Evolutionary conservation across 1,139 yeast genomes (phyloP).

Genomic region (Sugiyamaella castrensis): DNA sequence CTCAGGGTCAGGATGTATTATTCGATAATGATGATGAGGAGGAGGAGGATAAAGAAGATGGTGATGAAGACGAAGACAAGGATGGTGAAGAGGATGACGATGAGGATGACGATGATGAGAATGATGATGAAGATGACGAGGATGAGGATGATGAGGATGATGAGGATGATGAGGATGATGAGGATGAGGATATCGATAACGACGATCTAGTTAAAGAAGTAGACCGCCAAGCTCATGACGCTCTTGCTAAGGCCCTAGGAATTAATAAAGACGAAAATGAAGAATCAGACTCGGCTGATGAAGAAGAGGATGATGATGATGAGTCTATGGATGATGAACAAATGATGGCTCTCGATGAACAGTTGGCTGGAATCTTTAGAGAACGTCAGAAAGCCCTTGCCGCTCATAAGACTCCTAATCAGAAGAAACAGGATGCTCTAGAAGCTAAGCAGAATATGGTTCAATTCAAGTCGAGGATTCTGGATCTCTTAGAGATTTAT

Average conservation of each 20-base stretch:
- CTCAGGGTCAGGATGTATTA: constrained; percentile 72
- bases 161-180: constrained; percentile 30
- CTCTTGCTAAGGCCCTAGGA: constrained; percentile 76
- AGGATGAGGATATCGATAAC: constrained; percentile 27
- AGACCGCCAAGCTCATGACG: constrained; percentile 66
- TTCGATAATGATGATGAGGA: constrained; percentile 59
- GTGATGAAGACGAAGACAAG: constrained; percentile 38
- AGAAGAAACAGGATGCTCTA: constrained; percentile 42
- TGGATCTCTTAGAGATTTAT: constrained; percentile 72
- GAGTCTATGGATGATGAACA: constrained; percentile 95
- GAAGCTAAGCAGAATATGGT: constrained; percentile 82
- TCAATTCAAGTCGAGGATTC: constrained; percentile 70
- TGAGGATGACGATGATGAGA: constrained; percentile 40
- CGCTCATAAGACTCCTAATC: constrained; percentile 25
- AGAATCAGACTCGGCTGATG: constrained; percentile 31
- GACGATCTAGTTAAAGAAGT: constrained; percentile 47
- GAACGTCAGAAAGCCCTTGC: constrained; percentile 44
- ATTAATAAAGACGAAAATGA: constrained; percentile 36
- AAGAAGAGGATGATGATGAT: constrained; percentile 52
- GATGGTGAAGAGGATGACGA: constrained; percentile 34
- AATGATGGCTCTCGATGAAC: constrained; percentile 93
- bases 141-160: constrained; percentile 27
- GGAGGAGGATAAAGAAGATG: constrained; percentile 40
- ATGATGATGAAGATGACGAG: constrained; percentile 37
- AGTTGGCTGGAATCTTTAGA: constrained; percentile 76